Evolutionary conservation across 83 land plant species (phyloP).

Genomic region (Diphasiastrum complanatum): DNA sequence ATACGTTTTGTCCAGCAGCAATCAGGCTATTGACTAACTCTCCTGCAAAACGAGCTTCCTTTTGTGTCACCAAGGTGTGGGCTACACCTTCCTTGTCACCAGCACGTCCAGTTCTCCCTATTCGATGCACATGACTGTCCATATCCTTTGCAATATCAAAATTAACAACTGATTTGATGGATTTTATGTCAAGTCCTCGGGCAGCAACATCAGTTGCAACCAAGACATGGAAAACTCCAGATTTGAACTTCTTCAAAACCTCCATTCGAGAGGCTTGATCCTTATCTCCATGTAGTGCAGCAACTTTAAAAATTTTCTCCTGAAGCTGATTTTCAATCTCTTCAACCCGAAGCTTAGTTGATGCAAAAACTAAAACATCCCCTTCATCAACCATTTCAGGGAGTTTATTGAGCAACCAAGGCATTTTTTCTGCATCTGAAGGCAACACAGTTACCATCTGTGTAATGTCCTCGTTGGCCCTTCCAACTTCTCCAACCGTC

Average conservation of each 20-base stretch:
- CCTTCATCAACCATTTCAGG: constrained; percentile 80
- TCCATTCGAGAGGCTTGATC: constrained; percentile 96
- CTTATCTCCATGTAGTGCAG: constrained; percentile 97
- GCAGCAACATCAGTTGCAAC: constrained; percentile 99
- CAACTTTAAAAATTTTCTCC: constrained; percentile 67
- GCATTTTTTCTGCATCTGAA: constrained; percentile 87
- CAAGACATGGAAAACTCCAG: constrained; percentile 78
- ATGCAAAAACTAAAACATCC: constrained; percentile 92
- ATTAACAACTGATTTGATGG: constrained; percentile 93
- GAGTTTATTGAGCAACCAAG: constrained; percentile 83
- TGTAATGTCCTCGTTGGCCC: constrained; percentile 96
- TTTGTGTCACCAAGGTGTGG: constrained; percentile 85
- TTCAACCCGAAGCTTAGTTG: constrained; percentile 86
- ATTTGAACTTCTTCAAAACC: constrained; percentile 75
- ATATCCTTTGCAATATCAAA: constrained; percentile 93
- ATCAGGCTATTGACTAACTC: constrained; percentile 83
- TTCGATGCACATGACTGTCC: constrained; percentile 97
- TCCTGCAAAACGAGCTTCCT: constrained; percentile 93
- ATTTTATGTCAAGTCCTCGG: constrained; percentile 94
- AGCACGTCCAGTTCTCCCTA: constrained; percentile 98
- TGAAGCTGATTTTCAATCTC: constrained; percentile 67
- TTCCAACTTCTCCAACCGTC: constrained; percentile 87
- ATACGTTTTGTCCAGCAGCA: constrained; percentile 93
- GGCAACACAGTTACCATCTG: constrained; percentile 67
- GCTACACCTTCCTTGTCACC: constrained; percentile 98